These are phyloP conservation scores for Pleurotus cornucopiae DNA, from an alignment of 768 basidiomycete genomes.

Conservation along the genomic window DNA sequence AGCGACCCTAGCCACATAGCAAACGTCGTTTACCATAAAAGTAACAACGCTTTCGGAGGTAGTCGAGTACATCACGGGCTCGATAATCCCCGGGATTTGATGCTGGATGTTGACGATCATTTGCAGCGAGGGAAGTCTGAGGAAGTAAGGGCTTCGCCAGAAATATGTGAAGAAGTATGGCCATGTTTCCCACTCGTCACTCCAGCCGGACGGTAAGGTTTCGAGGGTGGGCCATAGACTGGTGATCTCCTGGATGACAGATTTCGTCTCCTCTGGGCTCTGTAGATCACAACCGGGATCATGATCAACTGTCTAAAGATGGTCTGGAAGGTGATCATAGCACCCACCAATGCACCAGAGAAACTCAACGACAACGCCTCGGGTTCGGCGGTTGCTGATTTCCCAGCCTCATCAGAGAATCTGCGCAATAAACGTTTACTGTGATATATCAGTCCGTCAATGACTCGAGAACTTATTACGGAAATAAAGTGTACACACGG, in stretches of 20 bases:
- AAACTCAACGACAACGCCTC: neutral
- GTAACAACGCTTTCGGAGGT: neutral
- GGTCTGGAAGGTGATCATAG: neutral
- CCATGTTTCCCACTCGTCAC: slow-evolving; percentile 25
- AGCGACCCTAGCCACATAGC: neutral
- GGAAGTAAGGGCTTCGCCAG: slow-evolving; percentile 29
- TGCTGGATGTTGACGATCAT: slow-evolving; percentile 28
- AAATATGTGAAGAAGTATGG: slow-evolving; percentile 26
- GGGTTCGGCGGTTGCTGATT: neutral
- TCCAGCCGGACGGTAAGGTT: slow-evolving; percentile 24
- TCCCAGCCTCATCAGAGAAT: too few species aligned
- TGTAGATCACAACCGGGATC: neutral
- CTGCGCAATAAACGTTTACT: too few species aligned
- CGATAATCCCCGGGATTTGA: slow-evolving; percentile 25
- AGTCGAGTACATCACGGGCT: slow-evolving; percentile 26
- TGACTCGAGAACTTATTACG: too few species aligned
- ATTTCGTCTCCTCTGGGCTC: neutral
- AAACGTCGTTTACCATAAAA: neutral
- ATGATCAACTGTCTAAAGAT: neutral
- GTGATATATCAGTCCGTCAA: too few species aligned
- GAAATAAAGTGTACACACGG: too few species aligned
- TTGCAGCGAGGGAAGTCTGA: slow-evolving; percentile 31
- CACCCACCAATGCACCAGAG: neutral
- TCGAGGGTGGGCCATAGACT: neutral
- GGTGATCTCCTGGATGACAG: neutral